phyloP scores from a whole-genome alignment of 345 rosid genomes.

The Acer campestre region DNA sequence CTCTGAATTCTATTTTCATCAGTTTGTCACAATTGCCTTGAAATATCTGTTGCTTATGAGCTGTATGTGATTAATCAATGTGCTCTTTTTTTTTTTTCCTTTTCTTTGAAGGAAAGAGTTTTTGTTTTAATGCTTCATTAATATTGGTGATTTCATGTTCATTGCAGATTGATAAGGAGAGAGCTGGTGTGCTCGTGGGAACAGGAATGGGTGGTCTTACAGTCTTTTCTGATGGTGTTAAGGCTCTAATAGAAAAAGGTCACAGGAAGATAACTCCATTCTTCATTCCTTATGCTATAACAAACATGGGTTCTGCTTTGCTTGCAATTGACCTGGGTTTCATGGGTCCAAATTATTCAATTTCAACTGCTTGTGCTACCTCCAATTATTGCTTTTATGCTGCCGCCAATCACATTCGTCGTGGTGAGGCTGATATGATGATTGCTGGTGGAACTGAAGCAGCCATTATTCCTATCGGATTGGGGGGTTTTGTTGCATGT shows the following conservation, averaged over 20 bases:
- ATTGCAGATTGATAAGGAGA: slow-evolving; percentile 74
- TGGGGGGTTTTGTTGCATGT: slow-evolving; percentile 98
- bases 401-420: slow-evolving; percentile 97
- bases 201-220: slow-evolving; percentile 98
- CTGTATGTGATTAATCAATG: neutral
- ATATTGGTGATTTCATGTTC: slow-evolving; percentile 12
- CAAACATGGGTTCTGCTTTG: slow-evolving; percentile 97
- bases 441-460: slow-evolving; percentile 99
- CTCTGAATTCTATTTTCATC: neutral
- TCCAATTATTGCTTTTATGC: slow-evolving; percentile 97
- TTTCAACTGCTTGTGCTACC: slow-evolving; percentile 97
- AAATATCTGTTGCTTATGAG: neutral
- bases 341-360: slow-evolving; percentile 99
- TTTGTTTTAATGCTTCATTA: neutral
- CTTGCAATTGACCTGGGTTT: slow-evolving; percentile 93
- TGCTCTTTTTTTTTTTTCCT: neutral
- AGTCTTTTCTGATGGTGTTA: slow-evolving; percentile 85
- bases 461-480: slow-evolving; percentile 90
- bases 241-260: slow-evolving; percentile 84
- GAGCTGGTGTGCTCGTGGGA: slow-evolving; percentile 95
- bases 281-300: slow-evolving; percentile 86
- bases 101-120: neutral
- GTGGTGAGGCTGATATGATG: slow-evolving; percentile 99
- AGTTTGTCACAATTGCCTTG: neutral
- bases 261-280: slow-evolving; percentile 87